Conservation (phyloP, 805 yeast genomes). For the Lachancea fermentati region DNA sequence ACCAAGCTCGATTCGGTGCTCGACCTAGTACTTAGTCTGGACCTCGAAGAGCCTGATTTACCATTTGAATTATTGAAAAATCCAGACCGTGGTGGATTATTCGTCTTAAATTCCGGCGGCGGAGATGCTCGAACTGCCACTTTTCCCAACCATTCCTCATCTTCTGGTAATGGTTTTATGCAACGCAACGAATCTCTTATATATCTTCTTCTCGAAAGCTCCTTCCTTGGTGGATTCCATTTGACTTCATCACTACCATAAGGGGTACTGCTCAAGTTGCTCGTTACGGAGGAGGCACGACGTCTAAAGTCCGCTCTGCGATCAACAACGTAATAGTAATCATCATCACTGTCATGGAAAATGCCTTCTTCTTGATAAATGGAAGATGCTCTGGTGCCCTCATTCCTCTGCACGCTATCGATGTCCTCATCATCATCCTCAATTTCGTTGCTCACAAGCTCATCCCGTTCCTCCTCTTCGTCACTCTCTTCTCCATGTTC, state of each 20-base stretch:
- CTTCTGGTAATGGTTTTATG: constrained; percentile 46
- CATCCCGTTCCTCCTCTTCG: constrained; percentile 9
- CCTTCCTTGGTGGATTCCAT: constrained; percentile 45
- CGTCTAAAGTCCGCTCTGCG: constrained; percentile 12
- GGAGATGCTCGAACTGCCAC: constrained; percentile 32
- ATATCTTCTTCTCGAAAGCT: constrained; percentile 35
- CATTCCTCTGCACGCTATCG: constrained; percentile 9
- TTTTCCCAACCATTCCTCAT: constrained; percentile 51
- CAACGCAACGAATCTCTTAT: constrained; percentile 52
- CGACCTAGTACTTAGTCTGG: background rate
- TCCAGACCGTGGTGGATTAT: constrained; percentile 22
- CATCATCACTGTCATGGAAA: constrained; percentile 24
- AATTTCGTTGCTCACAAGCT: constrained; percentile 5
- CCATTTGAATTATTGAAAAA: constrained; percentile 1
- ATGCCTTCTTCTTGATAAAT: constrained; percentile 27
- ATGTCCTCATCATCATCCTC: constrained; percentile 13
- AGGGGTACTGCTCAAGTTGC: constrained; percentile 21
- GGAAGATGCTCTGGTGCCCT: constrained; percentile 13
- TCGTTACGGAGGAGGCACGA: constrained; percentile 22
- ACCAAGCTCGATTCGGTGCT: constrained; percentile 9
- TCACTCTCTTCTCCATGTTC: constrained; percentile 16
- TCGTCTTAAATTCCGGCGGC: constrained; percentile 22
- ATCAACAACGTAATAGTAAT: constrained; percentile 18
- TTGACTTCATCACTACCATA: constrained; percentile 31
- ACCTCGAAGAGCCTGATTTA: background rate